Conservation (phyloP, 83 land plant species). For the Picea engelmannii region DNA sequence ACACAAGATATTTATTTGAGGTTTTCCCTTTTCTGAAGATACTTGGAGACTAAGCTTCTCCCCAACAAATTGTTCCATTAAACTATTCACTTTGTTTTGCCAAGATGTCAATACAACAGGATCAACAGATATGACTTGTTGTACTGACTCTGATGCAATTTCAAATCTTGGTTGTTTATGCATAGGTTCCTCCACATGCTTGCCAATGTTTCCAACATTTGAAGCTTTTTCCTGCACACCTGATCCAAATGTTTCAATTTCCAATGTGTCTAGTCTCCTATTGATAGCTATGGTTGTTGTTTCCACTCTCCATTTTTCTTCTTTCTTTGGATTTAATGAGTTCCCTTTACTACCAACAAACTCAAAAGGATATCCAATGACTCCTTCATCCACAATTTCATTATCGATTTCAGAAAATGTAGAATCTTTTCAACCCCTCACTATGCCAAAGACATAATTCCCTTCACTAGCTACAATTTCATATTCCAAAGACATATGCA, state of each 20-base stretch:
- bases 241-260: not conserved
- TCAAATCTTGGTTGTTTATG: not conserved
- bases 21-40: not conserved
- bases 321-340: not conserved
- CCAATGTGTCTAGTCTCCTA: not conserved
- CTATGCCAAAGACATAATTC: too few relatives aligned
- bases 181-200: not conserved
- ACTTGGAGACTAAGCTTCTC: not conserved
- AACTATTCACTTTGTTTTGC: not conserved
- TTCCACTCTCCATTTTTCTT: too few relatives aligned
- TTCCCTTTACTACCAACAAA: too few relatives aligned
- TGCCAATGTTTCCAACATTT: not conserved
- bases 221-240: not conserved
- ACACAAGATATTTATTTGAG: not conserved
- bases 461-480: too few relatives aligned
- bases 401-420: too few relatives aligned
- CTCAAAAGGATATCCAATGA: too few relatives aligned
- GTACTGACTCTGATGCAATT: not conserved
- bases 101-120: not conserved
- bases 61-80: not conserved
- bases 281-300: not conserved
- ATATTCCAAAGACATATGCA: too few relatives aligned
- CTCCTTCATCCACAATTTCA: too few relatives aligned
- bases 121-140: not conserved
- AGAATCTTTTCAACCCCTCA: too few relatives aligned